phyloP scores from a whole-genome alignment of 441 rosid species.

The Gossypium schwendimanii region DNA sequence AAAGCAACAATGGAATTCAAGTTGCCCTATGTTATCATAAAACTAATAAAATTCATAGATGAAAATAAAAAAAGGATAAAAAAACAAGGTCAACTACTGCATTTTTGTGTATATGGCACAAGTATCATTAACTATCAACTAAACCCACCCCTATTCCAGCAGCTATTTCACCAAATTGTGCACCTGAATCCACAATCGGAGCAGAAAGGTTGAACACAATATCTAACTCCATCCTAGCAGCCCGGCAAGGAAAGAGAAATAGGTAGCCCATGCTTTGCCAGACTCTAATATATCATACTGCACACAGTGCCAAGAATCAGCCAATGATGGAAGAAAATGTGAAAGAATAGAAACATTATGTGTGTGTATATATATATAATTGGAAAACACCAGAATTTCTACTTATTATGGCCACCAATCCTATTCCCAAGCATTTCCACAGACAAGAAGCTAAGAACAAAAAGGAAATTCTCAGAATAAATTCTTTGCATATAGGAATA shows the following conservation, averaged over 20 bases:
- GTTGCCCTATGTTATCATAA: neutral
- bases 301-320: conserved; percentile 12
- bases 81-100: neutral
- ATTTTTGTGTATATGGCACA: conserved; percentile 2
- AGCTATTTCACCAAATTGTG: conserved; percentile 18
- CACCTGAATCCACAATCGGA: conserved; percentile 13
- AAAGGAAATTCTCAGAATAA: neutral
- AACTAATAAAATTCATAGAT: neutral
- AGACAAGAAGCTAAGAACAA: neutral
- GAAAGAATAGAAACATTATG: neutral
- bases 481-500: neutral
- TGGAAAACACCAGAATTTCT: neutral
- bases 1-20: conserved; percentile 2
- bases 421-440: neutral
- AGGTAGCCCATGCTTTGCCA: conserved; percentile 7
- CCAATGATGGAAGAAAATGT: neutral
- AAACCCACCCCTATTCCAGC: conserved; percentile 13
- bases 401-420: neutral
- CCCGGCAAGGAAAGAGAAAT: conserved; percentile 14
- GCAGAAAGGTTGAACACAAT: conserved; percentile 1
- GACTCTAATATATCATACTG: conserved; percentile 21
- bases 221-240: conserved; percentile 7
- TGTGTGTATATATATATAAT: neutral
- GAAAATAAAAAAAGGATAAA: neutral
- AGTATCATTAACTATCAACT: conserved; percentile 13